A percentile compares a stretch with the other conserved stretches of the same genome.
phyloP scores from a whole-genome alignment of 2,329 filamentous ascomycete species.

The Xylogone sp. region DNA sequence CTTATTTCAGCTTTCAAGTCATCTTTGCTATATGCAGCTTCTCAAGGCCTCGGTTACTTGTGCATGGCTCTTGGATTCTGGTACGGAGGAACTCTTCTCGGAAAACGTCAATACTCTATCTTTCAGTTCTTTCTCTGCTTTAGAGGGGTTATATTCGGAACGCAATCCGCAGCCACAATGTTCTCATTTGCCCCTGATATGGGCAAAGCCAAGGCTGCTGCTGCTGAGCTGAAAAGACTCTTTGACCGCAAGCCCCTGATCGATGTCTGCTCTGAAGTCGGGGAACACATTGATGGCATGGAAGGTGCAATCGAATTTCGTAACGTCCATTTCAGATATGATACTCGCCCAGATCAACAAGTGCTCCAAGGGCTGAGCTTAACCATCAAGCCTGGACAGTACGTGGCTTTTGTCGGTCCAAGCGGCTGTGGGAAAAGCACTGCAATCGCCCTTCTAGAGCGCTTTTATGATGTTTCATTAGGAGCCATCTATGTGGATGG shows the following conservation, averaged over 20 bases:
- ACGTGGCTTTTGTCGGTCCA: slow-evolving; percentile 51
- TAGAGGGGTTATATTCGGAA: slow-evolving; percentile 78
- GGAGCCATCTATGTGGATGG: slow-evolving; percentile 5
- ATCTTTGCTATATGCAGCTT: slow-evolving; percentile 72
- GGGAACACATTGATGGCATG: slow-evolving; percentile 55
- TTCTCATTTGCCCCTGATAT: slow-evolving; percentile 75
- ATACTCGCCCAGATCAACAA: slow-evolving; percentile 45
- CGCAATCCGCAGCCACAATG: slow-evolving; percentile 81
- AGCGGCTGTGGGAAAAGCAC: slow-evolving; percentile 60
- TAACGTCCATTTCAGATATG: slow-evolving; percentile 61
- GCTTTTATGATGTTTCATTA: slow-evolving; percentile 76
- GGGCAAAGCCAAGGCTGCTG: slow-evolving; percentile 83
- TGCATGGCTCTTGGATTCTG: slow-evolving; percentile 83
- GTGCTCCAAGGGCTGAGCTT: slow-evolving; percentile 57
- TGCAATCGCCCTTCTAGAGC: slow-evolving; percentile 73
- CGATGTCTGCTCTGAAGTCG: slow-evolving; percentile 71
- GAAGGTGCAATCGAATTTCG: slow-evolving; percentile 65
- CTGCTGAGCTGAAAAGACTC: slow-evolving; percentile 70
- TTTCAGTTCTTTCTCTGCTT: slow-evolving; percentile 92
- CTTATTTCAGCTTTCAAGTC: slow-evolving; percentile 64
- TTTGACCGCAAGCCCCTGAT: slow-evolving; percentile 78
- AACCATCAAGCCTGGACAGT: slow-evolving; percentile 45
- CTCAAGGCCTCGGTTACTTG: slow-evolving; percentile 76
- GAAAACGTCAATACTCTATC: slow-evolving; percentile 63
- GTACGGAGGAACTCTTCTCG: slow-evolving; percentile 78